Percentiles rank a stretch among this genome's conserved stretches.
Conservation (phyloP, 2,329 filamentous ascomycete genomes). For the Orbilia javanica region DNA sequence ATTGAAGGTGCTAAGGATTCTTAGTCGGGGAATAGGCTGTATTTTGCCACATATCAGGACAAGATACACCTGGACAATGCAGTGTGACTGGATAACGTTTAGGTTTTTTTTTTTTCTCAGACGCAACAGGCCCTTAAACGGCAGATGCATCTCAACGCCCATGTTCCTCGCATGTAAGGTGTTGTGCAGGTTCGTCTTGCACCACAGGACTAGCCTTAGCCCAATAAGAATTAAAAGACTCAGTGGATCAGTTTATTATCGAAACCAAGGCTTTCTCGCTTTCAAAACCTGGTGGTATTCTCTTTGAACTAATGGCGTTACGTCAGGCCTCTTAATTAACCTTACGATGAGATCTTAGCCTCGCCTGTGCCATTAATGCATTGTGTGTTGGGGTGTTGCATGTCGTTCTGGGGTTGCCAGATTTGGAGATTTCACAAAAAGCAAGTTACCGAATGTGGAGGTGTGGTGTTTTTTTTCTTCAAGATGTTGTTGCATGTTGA, state of each 20-base stretch:
- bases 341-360: not conserved
- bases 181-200: constrained; percentile 25
- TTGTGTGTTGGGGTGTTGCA: constrained; percentile 18
- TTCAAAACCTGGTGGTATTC: not conserved
- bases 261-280: not conserved
- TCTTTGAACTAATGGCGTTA: constrained; percentile 12
- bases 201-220: not conserved
- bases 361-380: no score
- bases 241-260: not conserved
- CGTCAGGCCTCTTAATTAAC: no score
- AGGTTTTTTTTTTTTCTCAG: not conserved
- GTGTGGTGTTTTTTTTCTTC: not conserved
- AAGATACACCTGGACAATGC: constrained; percentile 9
- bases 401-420: not conserved
- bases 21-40: not conserved
- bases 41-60: constrained; percentile 1
- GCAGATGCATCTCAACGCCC: constrained; percentile 23
- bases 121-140: not conserved
- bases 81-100: constrained; percentile 10
- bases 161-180: constrained; percentile 14
- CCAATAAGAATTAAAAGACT: not conserved
- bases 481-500: not conserved
- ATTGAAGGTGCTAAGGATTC: not conserved
- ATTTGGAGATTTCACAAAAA: constrained; percentile 6
- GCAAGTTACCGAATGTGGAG: not conserved